Evolutionary conservation across 768 basidiomycete genomes (phyloP).

Genomic region (Kwoniella heveanensis): DNA sequence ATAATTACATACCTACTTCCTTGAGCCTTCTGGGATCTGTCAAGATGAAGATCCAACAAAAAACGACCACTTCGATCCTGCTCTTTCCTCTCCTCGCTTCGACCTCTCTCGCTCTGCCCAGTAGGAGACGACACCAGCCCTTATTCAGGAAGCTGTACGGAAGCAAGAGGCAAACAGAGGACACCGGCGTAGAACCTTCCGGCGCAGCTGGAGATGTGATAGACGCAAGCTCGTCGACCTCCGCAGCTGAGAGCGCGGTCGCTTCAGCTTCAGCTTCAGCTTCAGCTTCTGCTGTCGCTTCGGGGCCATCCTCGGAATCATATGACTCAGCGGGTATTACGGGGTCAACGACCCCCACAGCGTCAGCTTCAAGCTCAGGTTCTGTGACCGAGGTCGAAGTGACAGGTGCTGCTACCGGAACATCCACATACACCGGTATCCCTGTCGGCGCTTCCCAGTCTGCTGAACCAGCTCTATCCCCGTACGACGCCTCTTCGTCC

Average conservation of each 20-base stretch:
- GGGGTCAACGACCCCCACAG: background rate
- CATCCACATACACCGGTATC: slow-evolving; percentile 27
- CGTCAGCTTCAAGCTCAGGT: slow-evolving; percentile 1
- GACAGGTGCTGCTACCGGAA: background rate
- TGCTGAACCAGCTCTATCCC: slow-evolving; percentile 21
- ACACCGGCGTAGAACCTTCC: background rate
- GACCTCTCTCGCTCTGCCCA: slow-evolving; percentile 32
- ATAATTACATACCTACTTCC: too few species aligned
- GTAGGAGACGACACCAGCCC: slow-evolving; percentile 9
- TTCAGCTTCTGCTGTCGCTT: background rate
- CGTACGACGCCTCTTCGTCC: slow-evolving; percentile 18
- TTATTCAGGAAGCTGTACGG: slow-evolving; percentile 31
- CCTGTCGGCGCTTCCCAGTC: slow-evolving; percentile 28
- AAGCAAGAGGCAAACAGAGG: slow-evolving; percentile 21
- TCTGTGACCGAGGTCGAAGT: slow-evolving; percentile 1
- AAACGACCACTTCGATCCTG: too few species aligned
- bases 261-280: background rate
- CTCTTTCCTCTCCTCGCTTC: slow-evolving; percentile 41
- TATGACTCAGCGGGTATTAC: slow-evolving; percentile 1
- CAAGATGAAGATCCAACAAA: slow-evolving; percentile 27
- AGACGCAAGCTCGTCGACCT: slow-evolving; percentile 4
- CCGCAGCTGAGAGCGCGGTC: background rate
- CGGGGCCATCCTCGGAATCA: background rate
- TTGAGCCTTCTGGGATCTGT: too few species aligned
- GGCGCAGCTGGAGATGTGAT: slow-evolving; percentile 17